phyloP scores from a whole-genome alignment of 2,329 filamentous ascomycete genomes.

The Botrytis fragariae region DNA sequence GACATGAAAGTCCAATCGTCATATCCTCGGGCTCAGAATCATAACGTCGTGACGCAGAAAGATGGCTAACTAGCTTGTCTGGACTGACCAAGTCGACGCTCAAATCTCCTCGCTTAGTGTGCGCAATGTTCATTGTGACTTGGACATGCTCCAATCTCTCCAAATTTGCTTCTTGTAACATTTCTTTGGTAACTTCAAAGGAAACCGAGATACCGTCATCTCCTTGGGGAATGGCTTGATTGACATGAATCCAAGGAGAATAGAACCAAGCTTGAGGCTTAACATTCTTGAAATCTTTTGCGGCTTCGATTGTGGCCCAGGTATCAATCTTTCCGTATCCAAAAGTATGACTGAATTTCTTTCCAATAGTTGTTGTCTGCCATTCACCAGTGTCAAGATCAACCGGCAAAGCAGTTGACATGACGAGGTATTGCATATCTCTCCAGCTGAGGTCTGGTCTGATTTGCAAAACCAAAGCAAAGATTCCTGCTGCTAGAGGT shows the following conservation, averaged over 20 bases:
- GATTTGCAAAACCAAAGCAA: constrained; percentile 80
- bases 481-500: constrained; percentile 86
- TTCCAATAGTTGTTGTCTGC: constrained; percentile 77
- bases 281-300: constrained; percentile 81
- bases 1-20: constrained; percentile 99
- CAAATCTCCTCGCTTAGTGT: constrained; percentile 82
- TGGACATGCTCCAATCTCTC: constrained; percentile 91
- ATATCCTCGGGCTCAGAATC: constrained; percentile 69
- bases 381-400: constrained; percentile 73
- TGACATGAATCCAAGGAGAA: constrained; percentile 90
- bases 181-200: constrained; percentile 80
- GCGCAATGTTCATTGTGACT: constrained; percentile 93
- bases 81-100: constrained; percentile 91
- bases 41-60: constrained; percentile 69
- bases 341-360: constrained; percentile 89
- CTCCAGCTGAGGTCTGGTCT: constrained; percentile 89
- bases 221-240: constrained; percentile 81
- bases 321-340: constrained; percentile 95
- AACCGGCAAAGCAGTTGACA: constrained; percentile 80
- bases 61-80: constrained; percentile 74
- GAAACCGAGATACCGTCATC: constrained; percentile 71
- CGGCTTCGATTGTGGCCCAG: constrained; percentile 77
- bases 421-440: constrained; percentile 87
- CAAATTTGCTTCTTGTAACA: constrained; percentile 79
- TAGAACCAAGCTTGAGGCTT: constrained; percentile 96